These are phyloP conservation scores for Nicotiana undulata DNA, from an alignment of 257 asterid genomes.

Conservation along the genomic window DNA sequence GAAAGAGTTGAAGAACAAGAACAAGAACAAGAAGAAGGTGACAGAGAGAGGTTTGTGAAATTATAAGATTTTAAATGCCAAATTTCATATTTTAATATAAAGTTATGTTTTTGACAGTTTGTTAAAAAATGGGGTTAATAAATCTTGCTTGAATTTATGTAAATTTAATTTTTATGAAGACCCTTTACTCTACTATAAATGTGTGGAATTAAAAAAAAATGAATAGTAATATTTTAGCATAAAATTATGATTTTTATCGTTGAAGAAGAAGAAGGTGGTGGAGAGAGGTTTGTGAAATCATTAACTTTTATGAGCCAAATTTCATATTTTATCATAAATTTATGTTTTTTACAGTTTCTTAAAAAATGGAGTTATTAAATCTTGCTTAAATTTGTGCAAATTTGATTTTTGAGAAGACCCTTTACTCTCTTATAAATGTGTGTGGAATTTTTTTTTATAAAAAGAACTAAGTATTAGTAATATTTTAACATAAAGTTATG, in stretches of 20 bases:
- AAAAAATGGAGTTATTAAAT: no score
- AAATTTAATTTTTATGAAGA: not conserved
- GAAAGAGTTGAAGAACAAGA: slow-evolving; percentile 39
- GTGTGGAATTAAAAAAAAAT: no score
- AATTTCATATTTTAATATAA: not conserved
- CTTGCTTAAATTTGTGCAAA: no score
- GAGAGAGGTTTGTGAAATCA: slow-evolving; percentile 12
- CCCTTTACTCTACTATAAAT: no score
- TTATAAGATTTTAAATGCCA: not conserved
- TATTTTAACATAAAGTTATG: no score
- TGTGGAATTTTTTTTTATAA: no score
- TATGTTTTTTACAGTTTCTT: rapidly evolving
- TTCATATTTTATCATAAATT: not conserved
- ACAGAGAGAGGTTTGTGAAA: slow-evolving; percentile 8
- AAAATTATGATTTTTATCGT: no score
- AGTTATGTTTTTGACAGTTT: not conserved
- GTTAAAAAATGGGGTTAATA: not conserved
- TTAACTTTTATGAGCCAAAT: not conserved
- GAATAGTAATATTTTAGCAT: no score
- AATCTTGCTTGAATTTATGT: not conserved
- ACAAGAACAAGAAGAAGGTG: slow-evolving; percentile 6
- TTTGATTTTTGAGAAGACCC: no score
- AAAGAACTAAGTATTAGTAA: no score
- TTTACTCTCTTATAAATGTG: no score
- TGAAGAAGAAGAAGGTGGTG: slow-evolving; percentile 3